These are phyloP conservation scores for Rhodocollybia butyracea DNA, from an alignment of 768 basidiomycete species.

Conservation along the genomic window DNA sequence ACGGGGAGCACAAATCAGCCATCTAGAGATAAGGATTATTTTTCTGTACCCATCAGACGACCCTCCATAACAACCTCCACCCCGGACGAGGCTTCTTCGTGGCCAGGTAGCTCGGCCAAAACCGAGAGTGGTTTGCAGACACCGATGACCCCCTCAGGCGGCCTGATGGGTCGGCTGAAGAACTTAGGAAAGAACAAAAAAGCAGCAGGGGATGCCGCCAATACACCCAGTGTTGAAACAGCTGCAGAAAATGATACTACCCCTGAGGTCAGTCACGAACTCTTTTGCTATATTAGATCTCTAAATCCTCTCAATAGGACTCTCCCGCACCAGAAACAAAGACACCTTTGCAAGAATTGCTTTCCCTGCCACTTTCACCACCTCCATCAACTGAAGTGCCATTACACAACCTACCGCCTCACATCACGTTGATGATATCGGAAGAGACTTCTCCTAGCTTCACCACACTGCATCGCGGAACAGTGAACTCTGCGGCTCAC, in stretches of 20 bases:
- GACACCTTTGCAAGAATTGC: constrained; percentile 51
- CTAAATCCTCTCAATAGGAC: constrained; percentile 18
- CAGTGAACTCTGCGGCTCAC: constrained; percentile 50
- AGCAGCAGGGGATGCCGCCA: constrained; percentile 13
- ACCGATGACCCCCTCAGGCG: constrained; percentile 50
- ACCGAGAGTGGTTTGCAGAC: constrained; percentile 35
- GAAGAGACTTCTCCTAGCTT: constrained; percentile 79
- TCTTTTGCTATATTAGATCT: not conserved
- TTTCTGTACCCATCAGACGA: constrained; percentile 42
- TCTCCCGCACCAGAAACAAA: constrained; percentile 21
- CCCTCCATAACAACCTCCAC: constrained; percentile 39
- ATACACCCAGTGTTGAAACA: constrained; percentile 9
- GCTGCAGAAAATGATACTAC: constrained; percentile 20
- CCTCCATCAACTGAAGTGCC: constrained; percentile 76
- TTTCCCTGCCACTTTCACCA: constrained; percentile 57
- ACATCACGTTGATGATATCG: constrained; percentile 70
- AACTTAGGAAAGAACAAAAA: constrained; percentile 60
- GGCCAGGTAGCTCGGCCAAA: constrained; percentile 26
- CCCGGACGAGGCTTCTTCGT: constrained; percentile 52
- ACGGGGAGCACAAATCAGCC: constrained; percentile 29
- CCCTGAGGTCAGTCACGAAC: constrained; percentile 23
- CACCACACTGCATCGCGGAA: constrained; percentile 73
- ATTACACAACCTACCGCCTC: constrained; percentile 49
- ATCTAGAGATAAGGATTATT: constrained; percentile 47
- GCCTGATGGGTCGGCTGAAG: constrained; percentile 76